Conservation (phyloP, 495 filamentous ascomycete genomes). For the Neurospora sublineolata region DNA sequence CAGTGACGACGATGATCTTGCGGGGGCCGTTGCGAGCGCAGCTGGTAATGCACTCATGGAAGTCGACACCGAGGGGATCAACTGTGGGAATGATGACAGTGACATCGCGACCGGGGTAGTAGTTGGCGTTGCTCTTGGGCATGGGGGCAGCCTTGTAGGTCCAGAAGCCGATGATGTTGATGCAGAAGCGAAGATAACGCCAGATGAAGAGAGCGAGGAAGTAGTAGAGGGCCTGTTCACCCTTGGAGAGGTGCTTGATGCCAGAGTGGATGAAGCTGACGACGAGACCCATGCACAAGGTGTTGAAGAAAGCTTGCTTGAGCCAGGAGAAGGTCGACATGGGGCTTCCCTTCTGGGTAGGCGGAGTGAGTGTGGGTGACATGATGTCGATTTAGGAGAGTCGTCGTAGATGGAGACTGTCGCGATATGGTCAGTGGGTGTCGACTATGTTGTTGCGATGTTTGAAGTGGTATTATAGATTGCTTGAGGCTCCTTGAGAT, state of each 20-base stretch:
- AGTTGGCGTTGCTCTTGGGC: slow-evolving; percentile 18
- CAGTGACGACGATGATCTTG: slow-evolving; percentile 28
- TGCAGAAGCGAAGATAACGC: slow-evolving; percentile 36
- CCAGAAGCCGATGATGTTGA: slow-evolving; percentile 35
- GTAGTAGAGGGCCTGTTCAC: slow-evolving; percentile 4
- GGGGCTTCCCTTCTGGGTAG: not conserved
- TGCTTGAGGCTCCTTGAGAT: not conserved
- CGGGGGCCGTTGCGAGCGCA: slow-evolving; percentile 22
- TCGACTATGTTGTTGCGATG: not conserved
- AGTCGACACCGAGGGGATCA: slow-evolving; percentile 21
- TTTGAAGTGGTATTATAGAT: not conserved
- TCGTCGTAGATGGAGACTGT: not conserved
- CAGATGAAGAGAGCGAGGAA: slow-evolving; percentile 16
- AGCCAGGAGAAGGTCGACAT: not conserved
- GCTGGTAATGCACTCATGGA: slow-evolving; percentile 21
- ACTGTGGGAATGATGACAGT: slow-evolving; percentile 47
- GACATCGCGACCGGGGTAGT: slow-evolving; percentile 32
- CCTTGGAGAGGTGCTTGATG: not conserved
- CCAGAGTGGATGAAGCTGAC: not conserved
- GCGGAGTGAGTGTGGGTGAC: not conserved
- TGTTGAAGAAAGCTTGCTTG: not conserved
- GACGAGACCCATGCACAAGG: not conserved
- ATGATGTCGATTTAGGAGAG: not conserved
- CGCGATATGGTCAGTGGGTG: not conserved
- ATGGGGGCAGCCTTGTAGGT: slow-evolving; percentile 28